A percentile compares a stretch with the other conserved stretches of the same genome.
phyloP scores from a whole-genome alignment of 768 basidiomycete species.

The Boletus barrowsii region DNA sequence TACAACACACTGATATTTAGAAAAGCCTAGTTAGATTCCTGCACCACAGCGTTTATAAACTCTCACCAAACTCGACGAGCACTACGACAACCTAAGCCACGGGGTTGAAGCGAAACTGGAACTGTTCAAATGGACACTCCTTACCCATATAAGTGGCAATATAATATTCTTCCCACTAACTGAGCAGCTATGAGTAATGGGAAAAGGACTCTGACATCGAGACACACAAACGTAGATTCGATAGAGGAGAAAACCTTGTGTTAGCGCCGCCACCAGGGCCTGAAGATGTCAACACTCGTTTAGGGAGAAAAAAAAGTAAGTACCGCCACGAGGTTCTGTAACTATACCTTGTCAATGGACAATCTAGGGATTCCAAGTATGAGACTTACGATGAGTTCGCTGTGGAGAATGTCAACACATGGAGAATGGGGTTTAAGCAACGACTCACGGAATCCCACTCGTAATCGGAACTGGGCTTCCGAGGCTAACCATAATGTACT shows the following conservation, averaged over 20 bases:
- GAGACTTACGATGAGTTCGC: background rate
- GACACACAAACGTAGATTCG: background rate
- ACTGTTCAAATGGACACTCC: background rate
- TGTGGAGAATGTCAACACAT: background rate
- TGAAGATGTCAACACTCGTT: background rate
- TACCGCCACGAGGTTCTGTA: background rate
- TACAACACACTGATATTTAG: background rate
- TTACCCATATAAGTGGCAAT: background rate
- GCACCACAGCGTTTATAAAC: background rate
- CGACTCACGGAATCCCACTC: background rate
- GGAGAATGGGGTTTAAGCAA: background rate
- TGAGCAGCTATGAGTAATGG: background rate
- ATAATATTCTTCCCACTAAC: background rate
- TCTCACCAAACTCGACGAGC: slow-evolving; percentile 5
- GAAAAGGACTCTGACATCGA: background rate
- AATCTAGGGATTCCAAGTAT: background rate
- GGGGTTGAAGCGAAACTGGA: background rate
- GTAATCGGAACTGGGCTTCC: background rate
- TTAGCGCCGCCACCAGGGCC: background rate
- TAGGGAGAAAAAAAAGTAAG: background rate
- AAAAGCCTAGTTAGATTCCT: background rate
- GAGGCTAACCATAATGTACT: background rate
- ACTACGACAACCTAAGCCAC: background rate
- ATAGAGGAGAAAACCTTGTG: background rate
- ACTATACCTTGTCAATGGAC: background rate